These are phyloP conservation scores for Rauvolfia tetraphylla DNA, from an alignment of 257 asterid genomes.

Conservation along the genomic window DNA sequence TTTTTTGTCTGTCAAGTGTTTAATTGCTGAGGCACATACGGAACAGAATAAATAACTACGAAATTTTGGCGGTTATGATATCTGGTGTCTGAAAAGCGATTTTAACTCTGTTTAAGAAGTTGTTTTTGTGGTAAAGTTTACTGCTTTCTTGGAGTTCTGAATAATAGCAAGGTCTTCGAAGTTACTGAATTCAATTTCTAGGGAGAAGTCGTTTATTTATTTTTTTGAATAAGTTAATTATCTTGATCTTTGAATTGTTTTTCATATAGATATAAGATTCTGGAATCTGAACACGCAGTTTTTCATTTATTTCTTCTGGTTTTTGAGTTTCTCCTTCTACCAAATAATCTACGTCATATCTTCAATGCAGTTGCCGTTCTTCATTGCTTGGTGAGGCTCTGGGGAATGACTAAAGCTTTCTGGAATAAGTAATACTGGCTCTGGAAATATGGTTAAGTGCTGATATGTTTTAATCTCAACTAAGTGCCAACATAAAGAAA, in stretches of 20 bases:
- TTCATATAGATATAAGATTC: neutral
- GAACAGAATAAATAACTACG: neutral
- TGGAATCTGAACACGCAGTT: neutral
- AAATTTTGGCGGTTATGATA: conserved; percentile 10
- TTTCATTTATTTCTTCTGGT: conserved; percentile 7
- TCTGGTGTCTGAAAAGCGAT: neutral
- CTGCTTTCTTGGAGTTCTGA: neutral
- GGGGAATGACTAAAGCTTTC: conserved; percentile 12
- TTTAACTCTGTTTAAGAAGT: neutral
- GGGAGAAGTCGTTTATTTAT: conserved; percentile 8
- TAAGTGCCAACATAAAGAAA: neutral
- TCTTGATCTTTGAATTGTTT: conserved; percentile 8
- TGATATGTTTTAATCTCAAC: neutral
- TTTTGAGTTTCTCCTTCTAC: conserved; percentile 7
- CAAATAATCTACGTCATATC: conserved; percentile 3
- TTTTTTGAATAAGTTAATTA: too few species aligned
- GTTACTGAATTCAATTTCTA: neutral
- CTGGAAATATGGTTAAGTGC: conserved; percentile 8
- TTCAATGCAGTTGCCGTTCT: conserved; percentile 3
- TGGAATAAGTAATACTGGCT: conserved; percentile 10
- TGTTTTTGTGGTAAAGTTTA: neutral
- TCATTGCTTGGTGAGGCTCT: conserved; percentile 10
- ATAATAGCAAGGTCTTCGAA: neutral
- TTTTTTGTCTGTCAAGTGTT: neutral
- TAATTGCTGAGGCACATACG: neutral